Percentiles rank a stretch among this genome's conserved stretches.
phyloP scores from a whole-genome alignment of 495 filamentous ascomycete genomes.

The Neurospora sp. region DNA sequence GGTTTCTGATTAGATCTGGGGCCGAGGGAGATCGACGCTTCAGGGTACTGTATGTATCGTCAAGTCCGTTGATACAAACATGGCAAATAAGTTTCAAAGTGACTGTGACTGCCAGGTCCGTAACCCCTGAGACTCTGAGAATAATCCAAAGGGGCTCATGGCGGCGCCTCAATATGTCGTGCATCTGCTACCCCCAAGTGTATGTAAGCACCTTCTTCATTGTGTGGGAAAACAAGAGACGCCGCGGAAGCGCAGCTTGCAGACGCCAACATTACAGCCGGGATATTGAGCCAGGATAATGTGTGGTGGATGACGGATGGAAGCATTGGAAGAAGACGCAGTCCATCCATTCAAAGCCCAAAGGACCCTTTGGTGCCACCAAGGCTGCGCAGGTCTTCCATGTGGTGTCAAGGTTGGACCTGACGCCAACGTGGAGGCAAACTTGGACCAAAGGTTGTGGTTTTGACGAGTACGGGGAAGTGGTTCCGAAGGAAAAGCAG shows the following conservation, averaged over 20 bases:
- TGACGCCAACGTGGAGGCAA: neutral
- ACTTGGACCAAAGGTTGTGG: neutral
- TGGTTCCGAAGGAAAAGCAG: neutral
- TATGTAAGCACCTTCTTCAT: neutral
- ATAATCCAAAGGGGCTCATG: neutral
- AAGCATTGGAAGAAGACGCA: constrained; percentile 13
- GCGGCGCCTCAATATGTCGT: neutral
- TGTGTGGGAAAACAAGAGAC: neutral
- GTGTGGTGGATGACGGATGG: constrained; percentile 13
- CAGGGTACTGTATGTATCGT: neutral
- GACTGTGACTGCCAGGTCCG: neutral
- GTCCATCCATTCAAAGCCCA: constrained; percentile 7
- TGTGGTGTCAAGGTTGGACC: neutral
- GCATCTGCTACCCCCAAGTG: neutral
- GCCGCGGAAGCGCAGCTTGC: constrained; percentile 7
- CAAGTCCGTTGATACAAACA: neutral
- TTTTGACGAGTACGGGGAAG: neutral
- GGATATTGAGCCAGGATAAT: constrained; percentile 12
- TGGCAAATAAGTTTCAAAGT: neutral
- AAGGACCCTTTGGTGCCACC: constrained; percentile 1
- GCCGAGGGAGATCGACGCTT: neutral
- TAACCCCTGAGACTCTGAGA: neutral
- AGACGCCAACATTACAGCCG: constrained; percentile 11
- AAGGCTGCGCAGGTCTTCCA: neutral
- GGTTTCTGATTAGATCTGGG: neutral